phyloP scores from a whole-genome alignment of 116 monocot species.

The Trichopus zeylanicus region DNA sequence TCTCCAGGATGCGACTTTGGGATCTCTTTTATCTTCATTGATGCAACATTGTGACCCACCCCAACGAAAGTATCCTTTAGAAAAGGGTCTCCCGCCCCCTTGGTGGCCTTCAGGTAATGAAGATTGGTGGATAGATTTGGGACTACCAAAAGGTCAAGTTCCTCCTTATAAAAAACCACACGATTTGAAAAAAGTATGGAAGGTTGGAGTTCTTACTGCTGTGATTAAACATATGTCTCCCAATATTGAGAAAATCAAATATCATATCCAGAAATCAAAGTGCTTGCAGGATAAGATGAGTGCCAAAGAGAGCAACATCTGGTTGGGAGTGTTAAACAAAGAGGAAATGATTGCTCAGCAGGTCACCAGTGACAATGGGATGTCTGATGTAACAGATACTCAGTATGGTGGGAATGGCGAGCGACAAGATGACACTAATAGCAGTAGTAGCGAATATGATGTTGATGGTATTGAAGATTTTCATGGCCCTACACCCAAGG shows the following conservation, averaged over 20 bases:
- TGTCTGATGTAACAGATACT: constrained; percentile 48
- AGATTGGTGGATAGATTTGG: constrained; percentile 69
- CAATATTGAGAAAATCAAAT: constrained; percentile 64
- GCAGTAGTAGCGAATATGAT: constrained; percentile 40
- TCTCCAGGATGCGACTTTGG: constrained; percentile 86
- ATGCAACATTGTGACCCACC: constrained; percentile 90
- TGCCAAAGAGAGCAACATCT: constrained; percentile 75
- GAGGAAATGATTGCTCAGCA: constrained; percentile 38
- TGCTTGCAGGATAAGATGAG: constrained; percentile 93
- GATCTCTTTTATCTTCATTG: constrained; percentile 72
- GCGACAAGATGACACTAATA: constrained; percentile 33
- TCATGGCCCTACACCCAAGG: constrained; percentile 22
- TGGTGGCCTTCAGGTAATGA: constrained; percentile 89
- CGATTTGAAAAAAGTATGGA: constrained; percentile 85
- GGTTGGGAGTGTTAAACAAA: constrained; percentile 58
- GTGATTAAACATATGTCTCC: constrained; percentile 96
- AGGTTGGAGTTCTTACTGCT: constrained; percentile 71
- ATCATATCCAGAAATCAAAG: constrained; percentile 70
- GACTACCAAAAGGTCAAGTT: constrained; percentile 53
- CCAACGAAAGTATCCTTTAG: constrained; percentile 69
- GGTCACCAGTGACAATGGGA: constrained; percentile 25
- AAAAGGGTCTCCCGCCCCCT: constrained; percentile 67
- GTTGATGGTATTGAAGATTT: constrained; percentile 34
- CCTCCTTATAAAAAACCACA: constrained; percentile 83
- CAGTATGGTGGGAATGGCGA: constrained; percentile 24